Conservation (phyloP, 2,329 filamentous ascomycete species). For the Cercospora sp. region DNA sequence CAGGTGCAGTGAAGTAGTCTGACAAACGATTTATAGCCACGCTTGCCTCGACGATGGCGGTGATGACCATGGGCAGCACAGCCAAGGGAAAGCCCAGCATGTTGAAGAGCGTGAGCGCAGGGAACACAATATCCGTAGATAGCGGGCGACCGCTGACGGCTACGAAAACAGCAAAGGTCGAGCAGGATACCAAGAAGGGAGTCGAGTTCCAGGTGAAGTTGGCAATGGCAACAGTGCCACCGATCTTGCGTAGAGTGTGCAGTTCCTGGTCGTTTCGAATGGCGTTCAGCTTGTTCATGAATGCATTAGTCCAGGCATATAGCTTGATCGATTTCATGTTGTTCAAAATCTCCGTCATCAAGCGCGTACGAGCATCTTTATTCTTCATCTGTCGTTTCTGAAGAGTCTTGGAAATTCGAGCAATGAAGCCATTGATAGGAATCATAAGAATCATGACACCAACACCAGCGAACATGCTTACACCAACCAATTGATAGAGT, state of each 20-base stretch:
- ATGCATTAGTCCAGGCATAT: constrained; percentile 94
- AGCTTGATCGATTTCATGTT: constrained; percentile 99
- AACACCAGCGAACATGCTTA: constrained; percentile 93
- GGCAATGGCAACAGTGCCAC: constrained; percentile 86
- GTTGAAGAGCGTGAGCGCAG: constrained; percentile 90
- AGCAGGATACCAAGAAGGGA: constrained; percentile 95
- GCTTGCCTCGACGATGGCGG: constrained; percentile 90
- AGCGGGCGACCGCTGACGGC: constrained; percentile 77
- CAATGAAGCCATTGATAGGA: constrained; percentile 89
- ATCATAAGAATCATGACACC: constrained; percentile 97
- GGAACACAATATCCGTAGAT: constrained; percentile 94
- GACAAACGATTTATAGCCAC: constrained; percentile 87
- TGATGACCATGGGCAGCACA: constrained; percentile 96
- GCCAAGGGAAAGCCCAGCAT: constrained; percentile 91
- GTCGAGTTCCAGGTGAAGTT: constrained; percentile 99
- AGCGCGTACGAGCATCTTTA: constrained; percentile 86
- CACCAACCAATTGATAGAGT: constrained; percentile 89
- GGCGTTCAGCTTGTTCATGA: constrained; percentile 95
- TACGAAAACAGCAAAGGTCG: constrained; percentile 93
- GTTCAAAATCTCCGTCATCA: constrained; percentile 97
- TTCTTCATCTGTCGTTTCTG: constrained; percentile 99
- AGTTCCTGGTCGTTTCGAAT: constrained; percentile 95
- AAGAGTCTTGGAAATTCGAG: constrained; percentile 86
- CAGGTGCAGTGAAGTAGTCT: constrained; percentile 80
- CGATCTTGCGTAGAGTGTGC: constrained; percentile 93